phyloP scores from a whole-genome alignment of 2,329 filamentous ascomycete species.

The Ophidiomyces ophidiicola region DNA sequence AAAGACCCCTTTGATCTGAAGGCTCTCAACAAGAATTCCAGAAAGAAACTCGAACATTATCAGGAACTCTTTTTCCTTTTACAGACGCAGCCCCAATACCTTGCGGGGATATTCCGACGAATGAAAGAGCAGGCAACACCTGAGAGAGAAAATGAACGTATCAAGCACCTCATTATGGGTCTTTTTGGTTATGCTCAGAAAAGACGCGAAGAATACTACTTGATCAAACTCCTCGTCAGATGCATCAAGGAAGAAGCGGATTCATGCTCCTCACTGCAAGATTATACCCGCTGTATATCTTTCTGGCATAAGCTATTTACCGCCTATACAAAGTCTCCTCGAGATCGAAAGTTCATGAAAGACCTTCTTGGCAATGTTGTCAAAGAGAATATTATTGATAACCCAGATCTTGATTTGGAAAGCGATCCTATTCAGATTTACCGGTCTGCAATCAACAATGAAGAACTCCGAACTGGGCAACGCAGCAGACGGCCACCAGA shows the following conservation, averaged over 20 bases:
- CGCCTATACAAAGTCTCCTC: constrained; percentile 80
- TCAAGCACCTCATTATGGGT: constrained; percentile 90
- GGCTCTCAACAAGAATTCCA: constrained; percentile 89
- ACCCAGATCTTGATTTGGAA: constrained; percentile 79
- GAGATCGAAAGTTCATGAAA: constrained; percentile 82
- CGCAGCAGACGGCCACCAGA: constrained; percentile 71
- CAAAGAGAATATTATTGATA: constrained; percentile 84
- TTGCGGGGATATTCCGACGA: constrained; percentile 74
- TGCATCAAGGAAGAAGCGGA: constrained; percentile 81
- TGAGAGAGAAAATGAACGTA: constrained; percentile 84
- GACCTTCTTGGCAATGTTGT: constrained; percentile 76
- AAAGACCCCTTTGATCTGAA: constrained; percentile 93
- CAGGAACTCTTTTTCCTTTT: constrained; percentile 96
- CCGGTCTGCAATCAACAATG: constrained; percentile 87
- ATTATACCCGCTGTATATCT: constrained; percentile 78
- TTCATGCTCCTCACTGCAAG: constrained; percentile 57
- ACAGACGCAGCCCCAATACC: constrained; percentile 90
- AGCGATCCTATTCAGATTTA: constrained; percentile 98
- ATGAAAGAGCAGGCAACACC: constrained; percentile 71
- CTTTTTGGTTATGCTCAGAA: constrained; percentile 97
- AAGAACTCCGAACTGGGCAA: constrained; percentile 82
- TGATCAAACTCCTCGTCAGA: constrained; percentile 73
- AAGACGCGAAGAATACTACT: constrained; percentile 88
- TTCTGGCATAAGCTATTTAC: constrained; percentile 82
- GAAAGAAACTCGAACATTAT: constrained; percentile 90